phyloP scores from a whole-genome alignment of 2,329 filamentous ascomycete species.

The Colletotrichum sp. region DNA sequence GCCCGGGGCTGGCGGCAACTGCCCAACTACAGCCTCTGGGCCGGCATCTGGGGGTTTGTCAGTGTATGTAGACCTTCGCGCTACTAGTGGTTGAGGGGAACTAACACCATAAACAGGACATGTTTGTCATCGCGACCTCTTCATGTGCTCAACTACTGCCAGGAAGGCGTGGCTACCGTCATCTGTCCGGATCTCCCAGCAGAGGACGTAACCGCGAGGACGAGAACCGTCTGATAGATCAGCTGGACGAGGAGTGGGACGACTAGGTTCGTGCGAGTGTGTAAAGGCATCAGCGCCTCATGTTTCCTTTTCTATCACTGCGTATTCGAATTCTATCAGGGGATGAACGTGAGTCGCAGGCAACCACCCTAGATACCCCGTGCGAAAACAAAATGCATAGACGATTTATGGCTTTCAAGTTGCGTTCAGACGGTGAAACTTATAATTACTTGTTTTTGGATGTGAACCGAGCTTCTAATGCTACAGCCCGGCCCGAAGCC shows the following conservation, averaged over 20 bases:
- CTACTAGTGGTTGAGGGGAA: conserved; percentile 22
- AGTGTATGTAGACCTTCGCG: conserved; percentile 59
- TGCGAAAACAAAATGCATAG: conserved; percentile 12
- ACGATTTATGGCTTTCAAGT: conserved; percentile 5
- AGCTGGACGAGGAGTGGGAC: conserved; percentile 97
- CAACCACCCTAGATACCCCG: conserved; percentile 16
- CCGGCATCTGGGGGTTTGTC: conserved; percentile 83
- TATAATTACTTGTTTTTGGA: neutral
- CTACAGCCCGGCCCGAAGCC: neutral
- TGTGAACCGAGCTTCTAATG: neutral
- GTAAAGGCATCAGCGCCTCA: neutral
- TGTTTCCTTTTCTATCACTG: neutral
- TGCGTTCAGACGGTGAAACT: neutral
- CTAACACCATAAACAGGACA: conserved; percentile 50
- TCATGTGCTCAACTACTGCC: conserved; percentile 73
- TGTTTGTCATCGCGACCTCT: conserved; percentile 71
- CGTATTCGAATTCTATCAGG: neutral
- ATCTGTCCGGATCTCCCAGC: conserved; percentile 61
- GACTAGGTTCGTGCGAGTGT: conserved; percentile 54
- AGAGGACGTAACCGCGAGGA: conserved; percentile 69
- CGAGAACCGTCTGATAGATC: conserved; percentile 93
- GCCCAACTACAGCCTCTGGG: conserved; percentile 94
- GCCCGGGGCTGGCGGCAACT: conserved; percentile 94
- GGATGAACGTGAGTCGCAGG: conserved; percentile 14
- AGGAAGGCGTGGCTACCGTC: conserved; percentile 69